Conservation (phyloP, 2,329 filamentous ascomycete genomes). For the Ascomycota sp. region DNA sequence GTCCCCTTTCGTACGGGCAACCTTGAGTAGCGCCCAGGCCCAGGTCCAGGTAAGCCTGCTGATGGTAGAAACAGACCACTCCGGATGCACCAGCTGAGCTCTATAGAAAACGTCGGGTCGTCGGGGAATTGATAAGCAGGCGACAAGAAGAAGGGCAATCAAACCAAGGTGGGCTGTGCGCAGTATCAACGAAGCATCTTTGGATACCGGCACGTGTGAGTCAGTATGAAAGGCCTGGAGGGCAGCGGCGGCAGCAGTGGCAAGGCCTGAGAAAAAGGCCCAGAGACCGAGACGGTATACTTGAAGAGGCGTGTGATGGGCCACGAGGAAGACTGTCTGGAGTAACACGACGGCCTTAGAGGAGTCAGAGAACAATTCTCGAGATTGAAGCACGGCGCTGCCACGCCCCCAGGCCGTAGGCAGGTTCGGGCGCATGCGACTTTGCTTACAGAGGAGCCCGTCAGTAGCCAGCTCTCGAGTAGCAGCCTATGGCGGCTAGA, state of each 20-base stretch:
- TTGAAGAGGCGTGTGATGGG: conserved; percentile 27
- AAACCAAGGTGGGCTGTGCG: conserved; percentile 23
- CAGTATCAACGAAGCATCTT: conserved; percentile 20
- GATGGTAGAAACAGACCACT: conserved; percentile 39
- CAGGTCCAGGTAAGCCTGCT: conserved; percentile 46
- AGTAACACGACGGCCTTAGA: conserved; percentile 27
- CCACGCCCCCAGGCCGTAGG: background rate
- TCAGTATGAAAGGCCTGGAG: conserved; percentile 21
- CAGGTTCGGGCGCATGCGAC: background rate
- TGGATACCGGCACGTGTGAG: conserved; percentile 11
- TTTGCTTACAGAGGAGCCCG: conserved; percentile 39
- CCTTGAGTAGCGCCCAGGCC: conserved; percentile 31
- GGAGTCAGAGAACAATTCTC: background rate
- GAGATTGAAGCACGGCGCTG: background rate
- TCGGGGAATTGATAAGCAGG: conserved; percentile 38
- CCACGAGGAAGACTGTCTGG: conserved; percentile 28
- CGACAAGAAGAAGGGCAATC: conserved; percentile 22
- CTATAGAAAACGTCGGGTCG: conserved; percentile 45
- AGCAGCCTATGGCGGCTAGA: conserved; percentile 17
- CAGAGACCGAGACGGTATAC: conserved; percentile 33
- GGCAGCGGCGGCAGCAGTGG: conserved; percentile 22
- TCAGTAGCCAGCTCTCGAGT: conserved; percentile 37
- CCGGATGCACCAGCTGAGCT: conserved; percentile 38
- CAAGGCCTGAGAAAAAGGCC: conserved; percentile 24
- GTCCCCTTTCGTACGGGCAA: conserved; percentile 34